Base-by-base conservation (phyloP, 2,329 filamentous ascomycete genomes). In the Camptophora hylomeconis region DNA sequence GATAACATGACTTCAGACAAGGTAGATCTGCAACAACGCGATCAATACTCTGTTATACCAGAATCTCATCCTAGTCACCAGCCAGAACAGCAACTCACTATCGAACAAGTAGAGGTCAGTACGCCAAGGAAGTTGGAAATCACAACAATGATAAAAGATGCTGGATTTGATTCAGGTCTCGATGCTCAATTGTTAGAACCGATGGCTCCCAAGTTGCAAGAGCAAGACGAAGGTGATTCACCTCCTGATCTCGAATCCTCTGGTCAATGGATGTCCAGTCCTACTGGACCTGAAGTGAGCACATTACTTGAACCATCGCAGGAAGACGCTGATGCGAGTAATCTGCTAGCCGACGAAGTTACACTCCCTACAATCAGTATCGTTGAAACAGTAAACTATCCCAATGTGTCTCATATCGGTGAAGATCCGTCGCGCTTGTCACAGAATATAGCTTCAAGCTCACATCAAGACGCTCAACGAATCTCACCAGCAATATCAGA, bases 121-220 rank as follows among this genome's bases (percentile, higher is more conserved):
- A 33, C 55, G 38, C 44, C 53, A 40, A 43, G 53, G 37, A 49
- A 52, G 22, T 30, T 48, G 7, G 54, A 61, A 14, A 62, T 65
- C 20, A 56, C 54, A 25, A 42, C 53, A 22, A 46, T 66, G 26
- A 65, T 66, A 21, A 54, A 51, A 26, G 57, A 66, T 26, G 61
- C 60, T 9, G 63, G 61, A 3, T 66, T 65, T 42, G 51, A 59
- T 19, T 59, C 59, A 13, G 53, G 53, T 11, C 41, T 65, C 23
- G 53, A 59, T 27, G 57, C 58, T 3, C 53, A 61, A 9, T 31
- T 48, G 20, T 33, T 39, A 11, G 19, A 35, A 9, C 32, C 40
- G n/a, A 21, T 28, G 13, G 16, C 10, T 17, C 10, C 9, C 3
- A 15, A 33, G n/a, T n/a, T n/a, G n/a, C 7, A 23, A 3, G 8